Conservation (phyloP, 2,329 filamentous ascomycete genomes). For the Gaeumannomyces tritici region DNA sequence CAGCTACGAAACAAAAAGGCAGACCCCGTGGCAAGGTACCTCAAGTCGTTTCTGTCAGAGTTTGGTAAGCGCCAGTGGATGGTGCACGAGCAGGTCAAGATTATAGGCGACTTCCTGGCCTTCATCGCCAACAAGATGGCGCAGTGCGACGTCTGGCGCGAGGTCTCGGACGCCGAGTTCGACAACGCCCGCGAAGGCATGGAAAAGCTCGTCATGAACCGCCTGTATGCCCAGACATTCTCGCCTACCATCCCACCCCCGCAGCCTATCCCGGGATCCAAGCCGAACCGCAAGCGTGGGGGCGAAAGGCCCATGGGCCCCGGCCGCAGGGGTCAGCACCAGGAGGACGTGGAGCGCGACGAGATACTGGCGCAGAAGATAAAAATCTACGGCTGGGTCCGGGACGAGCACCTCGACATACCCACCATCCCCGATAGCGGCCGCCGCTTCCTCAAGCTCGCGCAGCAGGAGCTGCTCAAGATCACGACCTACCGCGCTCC, state of each 20-base stretch:
- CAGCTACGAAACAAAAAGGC: conserved; percentile 93
- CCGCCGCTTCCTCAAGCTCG: conserved; percentile 75
- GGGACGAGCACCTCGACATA: conserved; percentile 89
- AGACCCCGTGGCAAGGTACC: conserved; percentile 92
- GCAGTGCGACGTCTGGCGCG: conserved; percentile 90
- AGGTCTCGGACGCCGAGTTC: conserved; percentile 92
- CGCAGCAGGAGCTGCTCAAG: conserved; percentile 90
- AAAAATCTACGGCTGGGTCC: conserved; percentile 91
- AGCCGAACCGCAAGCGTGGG: conserved; percentile 54
- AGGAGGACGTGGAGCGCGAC: conserved; percentile 94
- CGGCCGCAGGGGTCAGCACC: conserved; percentile 87
- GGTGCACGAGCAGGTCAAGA: conserved; percentile 99
- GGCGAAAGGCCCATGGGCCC: conserved; percentile 63
- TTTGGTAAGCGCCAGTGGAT: conserved; percentile 99
- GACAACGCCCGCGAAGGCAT: conserved; percentile 97
- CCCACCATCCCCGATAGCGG: conserved; percentile 76
- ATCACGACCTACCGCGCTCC: conserved; percentile 97
- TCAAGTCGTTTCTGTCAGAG: conserved; percentile 88
- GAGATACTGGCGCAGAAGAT: conserved; percentile 96
- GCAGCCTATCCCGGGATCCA: conserved; percentile 59
- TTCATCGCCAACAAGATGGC: conserved; percentile 99
- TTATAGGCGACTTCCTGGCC: conserved; percentile 89
- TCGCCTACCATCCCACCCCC: conserved; percentile 84
- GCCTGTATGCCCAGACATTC: conserved; percentile 91
- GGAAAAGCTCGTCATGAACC: conserved; percentile 99